Evolutionary conservation across 2,329 filamentous ascomycete genomes (phyloP), one percentile per base, ranked within the genome.

Genomic region (Hypoxylon sp.): DNA sequence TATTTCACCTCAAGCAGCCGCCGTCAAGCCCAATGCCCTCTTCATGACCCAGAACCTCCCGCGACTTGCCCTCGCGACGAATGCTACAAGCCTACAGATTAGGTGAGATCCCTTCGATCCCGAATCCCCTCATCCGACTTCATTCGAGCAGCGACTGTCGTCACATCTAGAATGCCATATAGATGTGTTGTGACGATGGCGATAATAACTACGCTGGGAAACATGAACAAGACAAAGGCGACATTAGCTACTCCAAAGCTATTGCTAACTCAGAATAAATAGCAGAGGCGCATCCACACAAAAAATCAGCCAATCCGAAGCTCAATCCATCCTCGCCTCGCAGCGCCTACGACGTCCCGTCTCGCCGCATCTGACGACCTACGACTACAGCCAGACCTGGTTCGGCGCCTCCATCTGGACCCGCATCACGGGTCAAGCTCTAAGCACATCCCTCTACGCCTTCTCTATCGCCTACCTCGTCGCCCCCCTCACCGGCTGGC

Each of bases 341-440:
- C 94, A 98, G 85, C 94, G 94, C 76, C 86, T 91, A 62, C 82
- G 87, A 77, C 94, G 94, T 57, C 94, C 94, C 78, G 86, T 97
- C 75, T 87, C 93, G 50, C 94, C 94, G 61, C 94, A 98, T 80
- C 88, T 98, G 70, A 80, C 83, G 77, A 94, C 97, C 87, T 98
- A 98, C 90, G 87, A 89, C 80, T 88, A 91, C 67, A 90, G 93
- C 81, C 92, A 98, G 83, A 96, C 93, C 75, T 97, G 91, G 91
- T 91, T 93, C 81, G 86, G 87, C 74, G 90, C 90, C 74, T 89
- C 85, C 64, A 86, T 87, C 73, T 86, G 93, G 82, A 92, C 94
- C 84, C 94, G 94, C 77, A 89, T 97, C 83, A 95, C 93, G n/a
- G 94, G 93, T 76, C 83, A 86, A 78, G 81, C 86, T 67, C 86